Base-by-base conservation (phyloP, 768 basidiomycete species). In the Tricholoma furcatifolium region DNA sequence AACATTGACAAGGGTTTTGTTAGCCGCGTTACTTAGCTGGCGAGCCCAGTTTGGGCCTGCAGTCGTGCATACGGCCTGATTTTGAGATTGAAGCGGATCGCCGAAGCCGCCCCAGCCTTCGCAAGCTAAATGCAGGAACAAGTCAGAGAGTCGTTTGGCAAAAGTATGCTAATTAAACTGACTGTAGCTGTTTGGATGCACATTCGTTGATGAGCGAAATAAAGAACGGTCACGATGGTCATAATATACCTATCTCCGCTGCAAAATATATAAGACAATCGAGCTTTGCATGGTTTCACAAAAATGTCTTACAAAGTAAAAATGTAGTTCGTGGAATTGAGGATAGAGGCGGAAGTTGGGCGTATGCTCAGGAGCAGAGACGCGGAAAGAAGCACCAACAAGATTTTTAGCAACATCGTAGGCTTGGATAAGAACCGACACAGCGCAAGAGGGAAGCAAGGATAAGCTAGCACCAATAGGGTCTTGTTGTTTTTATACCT, bases 21-120 rank as follows among this genome's bases (percentile, higher is more conserved):
- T 56, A 23, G 54, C 56, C 24, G 59, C 43, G 21, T 50, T 51
- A n/a, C 31, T 49, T 23, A 64, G 51, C 50, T 61, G 60, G 17
- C 52, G 44, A 6, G 59, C 57, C 63, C 63, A 64, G 32, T 61
- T 60, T 2, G 63, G 63, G 6, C 63, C 63, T 6, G 59, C 63
- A 14, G 60, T 59, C 6, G 59, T 55, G 50, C 62, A 62, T 21
- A 15, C n/a, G 3, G 54, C 43, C 14, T 27, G 43, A 18, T n/a
- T 35, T n/a, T 60, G 59, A 14, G 59, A 39, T 3, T 45, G 42
- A n/a, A 61, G 58, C 9, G 63, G 63, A 32, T 60, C 57, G 14
- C 59, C 59, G 11, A 15, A 17, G n/a, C 63, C 63, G 2, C 21
- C 43, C 60, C 60, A 64, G 9, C 63, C 63, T 31, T 60, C 54